phyloP scores from a whole-genome alignment of 805 yeast species.

The Kazachstania kunashirensis region DNA sequence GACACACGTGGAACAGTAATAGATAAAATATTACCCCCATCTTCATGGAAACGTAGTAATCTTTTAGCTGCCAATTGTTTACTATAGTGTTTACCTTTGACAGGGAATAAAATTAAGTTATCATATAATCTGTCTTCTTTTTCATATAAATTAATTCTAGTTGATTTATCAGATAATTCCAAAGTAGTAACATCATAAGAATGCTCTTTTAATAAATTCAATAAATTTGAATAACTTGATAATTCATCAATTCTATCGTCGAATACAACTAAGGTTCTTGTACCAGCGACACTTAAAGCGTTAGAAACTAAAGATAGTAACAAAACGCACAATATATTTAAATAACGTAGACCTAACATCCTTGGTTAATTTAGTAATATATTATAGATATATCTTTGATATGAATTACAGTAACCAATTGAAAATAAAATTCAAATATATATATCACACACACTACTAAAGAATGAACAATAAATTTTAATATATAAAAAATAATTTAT shows the following conservation, averaged over 20 bases:
- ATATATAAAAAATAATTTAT: too few relatives aligned
- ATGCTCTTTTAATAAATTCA: slow-evolving; percentile 26
- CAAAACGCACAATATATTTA: neutral
- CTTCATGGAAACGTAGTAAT: slow-evolving; percentile 48
- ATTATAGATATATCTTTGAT: neutral
- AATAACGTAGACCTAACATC: slow-evolving; percentile 1
- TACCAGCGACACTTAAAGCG: slow-evolving; percentile 11
- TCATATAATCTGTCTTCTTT: slow-evolving; percentile 42
- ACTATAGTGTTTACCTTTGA: slow-evolving; percentile 38
- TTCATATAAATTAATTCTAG: slow-evolving; percentile 18
- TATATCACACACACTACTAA: too few relatives aligned
- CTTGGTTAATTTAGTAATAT: too few relatives aligned
- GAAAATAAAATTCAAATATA: neutral
- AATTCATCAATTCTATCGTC: slow-evolving; percentile 25
- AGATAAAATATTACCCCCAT: slow-evolving; percentile 68
- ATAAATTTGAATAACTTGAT: slow-evolving; percentile 21
- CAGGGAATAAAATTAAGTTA: slow-evolving; percentile 51
- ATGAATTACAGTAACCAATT: neutral
- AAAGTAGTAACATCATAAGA: slow-evolving; percentile 26
- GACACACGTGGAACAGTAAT: slow-evolving; percentile 45
- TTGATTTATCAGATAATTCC: slow-evolving; percentile 12
- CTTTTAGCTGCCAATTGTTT: slow-evolving; percentile 35
- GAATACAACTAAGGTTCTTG: slow-evolving; percentile 27
- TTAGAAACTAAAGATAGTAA: neutral
- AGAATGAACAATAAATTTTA: too few relatives aligned